Base-by-base conservation (phyloP, 352 stramenopile species). In the Thraustochytrium sp. region DNA sequence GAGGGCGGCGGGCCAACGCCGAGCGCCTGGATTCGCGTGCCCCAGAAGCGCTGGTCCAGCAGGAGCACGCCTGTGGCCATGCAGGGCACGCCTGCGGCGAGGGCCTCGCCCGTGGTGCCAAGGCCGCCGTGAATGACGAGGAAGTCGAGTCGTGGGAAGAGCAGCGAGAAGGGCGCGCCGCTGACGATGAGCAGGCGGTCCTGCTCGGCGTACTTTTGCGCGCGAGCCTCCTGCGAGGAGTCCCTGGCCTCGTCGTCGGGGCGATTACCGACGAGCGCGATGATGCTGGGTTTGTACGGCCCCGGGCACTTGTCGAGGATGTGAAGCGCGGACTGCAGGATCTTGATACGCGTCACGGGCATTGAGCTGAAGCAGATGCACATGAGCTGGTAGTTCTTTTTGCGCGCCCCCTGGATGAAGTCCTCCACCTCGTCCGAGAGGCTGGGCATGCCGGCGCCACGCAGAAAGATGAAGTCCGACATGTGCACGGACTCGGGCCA, bases 391-490 rank as follows among this genome's bases (percentile, higher is more conserved):
- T 84, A 49, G 8, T 61, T n/a, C 5, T 11, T 8, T 3, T 83
- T n/a, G 23, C 49, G 38, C 23, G 55, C 53, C n/a, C 44, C 13
- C 23, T 34, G 29, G 54, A 84, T 55, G 2, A 84, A 83, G 29
- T 51, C 3, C 36, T 61, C 26, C 18, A 80, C 29, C 16, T 44
- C 36, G 18, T 54, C 34, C 11, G 9, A 61, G 44, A 84, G 59
- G n/a, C 3, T 18, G 29, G 61, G 75, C 16, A 73, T 38, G 1
- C 34, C 75, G 16, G 34, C n/a, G 9, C 31, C 29, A 18, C 75
- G 40, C 42, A 84, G 61, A 84, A 84, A 84, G 9, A 84, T 84
- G 59, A 76, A 84, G 38, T 84, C 75, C 4, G 75, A 68, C 34
- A 84, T 42, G 31, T 59, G 31, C 29, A 29, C 36, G 51, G 53